A percentile compares a stretch with the other conserved stretches of the same genome.
Conservation (phyloP, 495 filamentous ascomycete genomes). For the Thermothielavioides terrestris region DNA sequence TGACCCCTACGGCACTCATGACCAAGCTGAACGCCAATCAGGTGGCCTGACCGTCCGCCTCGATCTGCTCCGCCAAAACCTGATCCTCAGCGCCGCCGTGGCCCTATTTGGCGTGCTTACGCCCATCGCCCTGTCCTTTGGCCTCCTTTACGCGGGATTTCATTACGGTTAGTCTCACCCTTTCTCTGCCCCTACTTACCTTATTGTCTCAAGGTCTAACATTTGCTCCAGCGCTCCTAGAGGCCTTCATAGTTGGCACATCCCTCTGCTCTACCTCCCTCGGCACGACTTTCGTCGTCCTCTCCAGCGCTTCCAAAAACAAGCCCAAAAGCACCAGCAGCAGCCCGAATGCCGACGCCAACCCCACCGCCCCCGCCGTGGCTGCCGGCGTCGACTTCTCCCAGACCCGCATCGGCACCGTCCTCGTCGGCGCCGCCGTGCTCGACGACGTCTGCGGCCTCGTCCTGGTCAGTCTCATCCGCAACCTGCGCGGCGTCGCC, state of each 20-base stretch:
- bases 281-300: conserved; percentile 70
- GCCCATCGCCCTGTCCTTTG: conserved; percentile 63
- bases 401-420: conserved; percentile 56
- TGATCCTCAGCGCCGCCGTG: conserved; percentile 49
- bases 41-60: conserved; percentile 62
- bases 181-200: neutral
- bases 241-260: conserved; percentile 68
- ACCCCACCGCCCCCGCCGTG: conserved; percentile 53
- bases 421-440: conserved; percentile 66
- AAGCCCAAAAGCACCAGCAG: conserved; percentile 16
- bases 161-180: conserved; percentile 11
- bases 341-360: conserved; percentile 32
- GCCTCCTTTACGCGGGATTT: conserved; percentile 33
- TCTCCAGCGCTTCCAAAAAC: conserved; percentile 40
- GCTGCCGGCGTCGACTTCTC: conserved; percentile 50
- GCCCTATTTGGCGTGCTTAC: conserved; percentile 55
- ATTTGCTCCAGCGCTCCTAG: conserved; percentile 37
- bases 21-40: conserved; percentile 11
- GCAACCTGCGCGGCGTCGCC: conserved; percentile 33
- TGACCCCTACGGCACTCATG: neutral
- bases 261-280: conserved; percentile 69
- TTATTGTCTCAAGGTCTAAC: conserved; percentile 13
- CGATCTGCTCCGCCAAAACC: conserved; percentile 48
- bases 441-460: conserved; percentile 76
- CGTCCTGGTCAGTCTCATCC: conserved; percentile 65